Evolutionary conservation across 2,329 filamentous ascomycete species (phyloP).

Genomic region (Pseudogymnoascus sp.): DNA sequence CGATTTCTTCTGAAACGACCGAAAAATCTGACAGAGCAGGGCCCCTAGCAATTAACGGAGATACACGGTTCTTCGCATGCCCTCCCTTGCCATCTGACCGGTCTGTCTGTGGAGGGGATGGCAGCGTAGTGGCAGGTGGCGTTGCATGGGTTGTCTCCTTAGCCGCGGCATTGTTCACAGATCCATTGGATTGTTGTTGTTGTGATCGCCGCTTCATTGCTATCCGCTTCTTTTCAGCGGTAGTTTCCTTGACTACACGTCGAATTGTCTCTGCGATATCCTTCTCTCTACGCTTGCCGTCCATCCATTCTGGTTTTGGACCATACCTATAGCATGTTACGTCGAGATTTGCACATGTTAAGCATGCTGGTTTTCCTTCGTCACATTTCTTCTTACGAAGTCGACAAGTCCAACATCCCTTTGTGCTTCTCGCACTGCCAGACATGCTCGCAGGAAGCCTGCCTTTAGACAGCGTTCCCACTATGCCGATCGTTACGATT

Average conservation of each 20-base stretch:
- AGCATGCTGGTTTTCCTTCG: slow-evolving; percentile 51
- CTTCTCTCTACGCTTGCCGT: slow-evolving; percentile 31
- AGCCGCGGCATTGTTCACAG: not conserved
- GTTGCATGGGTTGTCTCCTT: not conserved
- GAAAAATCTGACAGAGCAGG: not conserved
- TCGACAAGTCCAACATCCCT: slow-evolving; percentile 58
- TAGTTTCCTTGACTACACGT: slow-evolving; percentile 45
- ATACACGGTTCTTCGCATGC: not conserved
- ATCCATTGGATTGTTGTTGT: not conserved
- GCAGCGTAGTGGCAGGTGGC: not conserved
- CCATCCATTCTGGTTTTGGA: slow-evolving; percentile 11
- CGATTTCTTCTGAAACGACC: not conserved
- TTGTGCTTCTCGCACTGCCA: slow-evolving; percentile 13
- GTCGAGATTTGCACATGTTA: slow-evolving; percentile 37
- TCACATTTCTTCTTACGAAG: slow-evolving; percentile 60
- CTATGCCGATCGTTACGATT: not conserved
- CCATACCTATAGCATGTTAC: slow-evolving; percentile 11
- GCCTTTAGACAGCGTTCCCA: not conserved
- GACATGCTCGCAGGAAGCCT: not conserved
- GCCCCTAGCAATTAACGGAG: not conserved
- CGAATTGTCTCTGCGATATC: slow-evolving; percentile 45
- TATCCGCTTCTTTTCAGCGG: slow-evolving; percentile 28
- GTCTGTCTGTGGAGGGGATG: not conserved
- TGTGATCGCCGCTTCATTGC: slow-evolving; percentile 8
- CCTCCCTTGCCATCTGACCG: not conserved